A percentile compares a stretch with the other conserved stretches of the same genome.
Evolutionary conservation across 306 rosid species (phyloP).

Genomic region (Luffa acutangula): DNA sequence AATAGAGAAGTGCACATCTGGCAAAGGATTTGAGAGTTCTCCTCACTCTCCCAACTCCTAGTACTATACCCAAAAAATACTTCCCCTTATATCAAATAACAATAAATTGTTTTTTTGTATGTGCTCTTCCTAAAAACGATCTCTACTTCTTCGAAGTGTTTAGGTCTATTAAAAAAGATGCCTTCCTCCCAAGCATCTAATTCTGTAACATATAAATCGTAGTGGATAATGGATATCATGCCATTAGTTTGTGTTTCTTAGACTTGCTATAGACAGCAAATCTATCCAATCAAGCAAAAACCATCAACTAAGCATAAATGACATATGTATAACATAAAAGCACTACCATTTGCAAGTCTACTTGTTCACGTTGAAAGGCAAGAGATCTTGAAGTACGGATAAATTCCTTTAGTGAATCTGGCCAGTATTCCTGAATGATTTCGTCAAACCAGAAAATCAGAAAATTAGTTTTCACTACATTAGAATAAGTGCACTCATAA

Average conservation of each 20-base stretch:
- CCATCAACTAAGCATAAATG: background rate
- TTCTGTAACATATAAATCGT: background rate
- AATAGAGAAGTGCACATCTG: too few relatives aligned
- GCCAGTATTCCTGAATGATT: slow-evolving; percentile 64
- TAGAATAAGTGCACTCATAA: background rate
- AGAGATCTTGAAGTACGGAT: slow-evolving; percentile 46
- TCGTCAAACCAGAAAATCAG: background rate
- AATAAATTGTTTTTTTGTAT: too few relatives aligned
- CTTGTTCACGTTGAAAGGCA: slow-evolving; percentile 51
- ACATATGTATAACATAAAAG: background rate
- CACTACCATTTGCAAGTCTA: slow-evolving; percentile 41
- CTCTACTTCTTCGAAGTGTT: background rate
- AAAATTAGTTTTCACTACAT: background rate
- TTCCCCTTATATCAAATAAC: too few relatives aligned
- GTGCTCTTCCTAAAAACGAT: too few relatives aligned
- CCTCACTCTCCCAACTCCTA: too few relatives aligned
- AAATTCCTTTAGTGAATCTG: slow-evolving; percentile 53
- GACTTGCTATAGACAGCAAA: background rate
- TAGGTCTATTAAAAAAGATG: background rate
- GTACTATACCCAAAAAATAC: too few relatives aligned
- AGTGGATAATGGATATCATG: background rate
- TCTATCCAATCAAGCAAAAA: background rate
- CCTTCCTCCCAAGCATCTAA: background rate
- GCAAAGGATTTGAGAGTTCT: too few relatives aligned
- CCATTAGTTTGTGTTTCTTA: background rate